Conservation (phyloP, 1,284 basidiomycete species). For the Cryptococcus sp. region DNA sequence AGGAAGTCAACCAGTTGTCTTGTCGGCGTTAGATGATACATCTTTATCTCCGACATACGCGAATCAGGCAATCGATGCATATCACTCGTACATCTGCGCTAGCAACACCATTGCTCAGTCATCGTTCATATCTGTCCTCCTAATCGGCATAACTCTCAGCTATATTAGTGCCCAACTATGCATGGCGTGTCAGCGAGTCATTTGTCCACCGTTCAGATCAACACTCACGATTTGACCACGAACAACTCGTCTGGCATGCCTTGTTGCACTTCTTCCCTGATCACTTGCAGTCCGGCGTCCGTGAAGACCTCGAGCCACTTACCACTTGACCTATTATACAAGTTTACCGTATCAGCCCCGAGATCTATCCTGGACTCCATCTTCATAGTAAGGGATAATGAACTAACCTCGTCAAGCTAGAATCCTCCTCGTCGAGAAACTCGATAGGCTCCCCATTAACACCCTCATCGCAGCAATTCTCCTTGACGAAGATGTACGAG, state of each 20-base stretch:
- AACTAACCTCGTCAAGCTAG: slow-evolving; percentile 75
- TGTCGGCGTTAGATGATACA: background rate
- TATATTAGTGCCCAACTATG: slow-evolving; percentile 31
- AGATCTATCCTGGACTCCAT: background rate
- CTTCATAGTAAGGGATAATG: background rate
- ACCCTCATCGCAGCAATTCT: slow-evolving; percentile 76
- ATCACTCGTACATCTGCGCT: background rate
- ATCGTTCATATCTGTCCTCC: background rate
- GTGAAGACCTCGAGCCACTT: slow-evolving; percentile 76
- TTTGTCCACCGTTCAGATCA: background rate
- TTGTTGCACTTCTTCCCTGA: slow-evolving; percentile 65
- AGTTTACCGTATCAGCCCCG: background rate
- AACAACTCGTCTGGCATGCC: slow-evolving; percentile 80
- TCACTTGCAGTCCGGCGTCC: slow-evolving; percentile 66
- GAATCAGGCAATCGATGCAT: background rate
- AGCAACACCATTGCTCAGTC: background rate
- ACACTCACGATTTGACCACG: slow-evolving; percentile 74
- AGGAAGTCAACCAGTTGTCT: too few species aligned
- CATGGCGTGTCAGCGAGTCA: slow-evolving; percentile 7
- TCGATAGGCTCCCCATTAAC: slow-evolving; percentile 55
- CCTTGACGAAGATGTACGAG: slow-evolving; percentile 74
- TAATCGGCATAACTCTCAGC: background rate
- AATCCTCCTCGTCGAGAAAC: slow-evolving; percentile 83
- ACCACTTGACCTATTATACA: slow-evolving; percentile 66
- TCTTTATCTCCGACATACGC: background rate